Percentiles rank a stretch among this genome's conserved stretches.
Conservation (phyloP, 1,284 basidiomycete genomes). For the Tilletia walkeri region DNA sequence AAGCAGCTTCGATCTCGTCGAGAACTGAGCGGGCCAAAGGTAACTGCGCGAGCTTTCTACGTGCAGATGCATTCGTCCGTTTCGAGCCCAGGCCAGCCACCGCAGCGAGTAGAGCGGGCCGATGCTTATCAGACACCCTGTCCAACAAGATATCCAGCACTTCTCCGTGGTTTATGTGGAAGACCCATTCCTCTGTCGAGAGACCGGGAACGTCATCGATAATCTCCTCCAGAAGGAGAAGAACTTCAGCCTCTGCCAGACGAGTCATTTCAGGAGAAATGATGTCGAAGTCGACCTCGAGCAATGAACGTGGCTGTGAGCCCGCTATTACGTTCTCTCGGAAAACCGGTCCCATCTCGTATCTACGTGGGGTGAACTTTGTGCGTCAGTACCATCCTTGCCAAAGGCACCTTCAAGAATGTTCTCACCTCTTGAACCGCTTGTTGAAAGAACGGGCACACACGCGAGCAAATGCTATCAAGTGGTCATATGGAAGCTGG, state of each 20-base stretch:
- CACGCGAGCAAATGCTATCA: constrained; percentile 79
- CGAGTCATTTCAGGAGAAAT: constrained; percentile 51
- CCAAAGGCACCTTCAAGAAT: not conserved
- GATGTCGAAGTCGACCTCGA: constrained; percentile 55
- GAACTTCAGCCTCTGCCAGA: constrained; percentile 54
- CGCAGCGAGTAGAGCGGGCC: constrained; percentile 25
- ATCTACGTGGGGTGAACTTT: constrained; percentile 50
- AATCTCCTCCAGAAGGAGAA: constrained; percentile 50
- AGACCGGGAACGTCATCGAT: constrained; percentile 51
- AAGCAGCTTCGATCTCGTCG: constrained; percentile 51
- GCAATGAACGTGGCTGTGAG: constrained; percentile 54
- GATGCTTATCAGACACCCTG: constrained; percentile 40
- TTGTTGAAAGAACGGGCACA: constrained; percentile 72
- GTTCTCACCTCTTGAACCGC: constrained; percentile 71
- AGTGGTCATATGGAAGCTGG: constrained; percentile 53
- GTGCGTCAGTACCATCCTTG: not conserved
- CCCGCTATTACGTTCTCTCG: constrained; percentile 54
- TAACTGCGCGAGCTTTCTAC: constrained; percentile 39
- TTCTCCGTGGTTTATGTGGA: constrained; percentile 50
- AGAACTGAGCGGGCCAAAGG: constrained; percentile 43
- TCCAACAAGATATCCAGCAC: constrained; percentile 45
- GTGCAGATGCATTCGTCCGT: constrained; percentile 33
- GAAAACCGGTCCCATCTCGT: constrained; percentile 65
- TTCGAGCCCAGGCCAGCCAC: constrained; percentile 34
- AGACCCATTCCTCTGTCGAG: constrained; percentile 42